These are phyloP conservation scores for Aspergillus unguis DNA, from an alignment of 2,329 filamentous ascomycete genomes.

Conservation along the genomic window DNA sequence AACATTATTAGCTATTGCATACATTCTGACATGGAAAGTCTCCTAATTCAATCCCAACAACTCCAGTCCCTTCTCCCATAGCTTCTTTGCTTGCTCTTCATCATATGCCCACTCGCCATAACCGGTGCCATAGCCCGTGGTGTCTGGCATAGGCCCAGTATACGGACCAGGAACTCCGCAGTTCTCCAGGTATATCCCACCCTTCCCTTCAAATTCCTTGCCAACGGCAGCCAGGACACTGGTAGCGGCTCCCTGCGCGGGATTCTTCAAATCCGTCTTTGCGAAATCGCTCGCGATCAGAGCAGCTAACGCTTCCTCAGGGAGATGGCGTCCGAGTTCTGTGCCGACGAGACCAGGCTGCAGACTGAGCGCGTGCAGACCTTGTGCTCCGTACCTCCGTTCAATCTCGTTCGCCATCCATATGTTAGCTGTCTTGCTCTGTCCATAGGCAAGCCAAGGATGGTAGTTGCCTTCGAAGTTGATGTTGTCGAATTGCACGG, in stretches of 20 bases:
- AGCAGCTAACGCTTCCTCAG: conserved; percentile 1
- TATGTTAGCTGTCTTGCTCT: conserved; percentile 53
- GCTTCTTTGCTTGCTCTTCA: background rate
- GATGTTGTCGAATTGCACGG: conserved; percentile 38
- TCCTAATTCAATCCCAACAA: too few relatives aligned
- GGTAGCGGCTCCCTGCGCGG: conserved; percentile 41
- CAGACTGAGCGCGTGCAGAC: conserved; percentile 45
- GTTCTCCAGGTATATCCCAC: conserved; percentile 32
- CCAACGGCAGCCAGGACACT: conserved; percentile 37
- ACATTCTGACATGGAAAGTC: too few relatives aligned
- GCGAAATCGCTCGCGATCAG: conserved; percentile 14
- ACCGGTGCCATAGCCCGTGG: background rate
- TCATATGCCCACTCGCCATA: conserved; percentile 1
- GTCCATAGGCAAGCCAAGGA: conserved; percentile 43
- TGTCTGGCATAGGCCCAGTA: too few relatives aligned
- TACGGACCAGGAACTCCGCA: background rate
- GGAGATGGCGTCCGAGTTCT: background rate
- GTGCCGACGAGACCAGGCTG: conserved; percentile 43
- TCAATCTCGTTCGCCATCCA: conserved; percentile 53
- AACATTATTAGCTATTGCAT: too few relatives aligned
- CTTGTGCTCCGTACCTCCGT: conserved; percentile 44
- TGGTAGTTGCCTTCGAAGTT: conserved; percentile 37
- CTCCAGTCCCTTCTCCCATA: background rate
- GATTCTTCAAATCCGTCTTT: conserved; percentile 23
- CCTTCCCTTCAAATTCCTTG: conserved; percentile 30